A percentile compares a stretch with the other conserved stretches of the same genome.
Evolutionary conservation across 306 rosid genomes (phyloP).

Genomic region (Sindora glabra): DNA sequence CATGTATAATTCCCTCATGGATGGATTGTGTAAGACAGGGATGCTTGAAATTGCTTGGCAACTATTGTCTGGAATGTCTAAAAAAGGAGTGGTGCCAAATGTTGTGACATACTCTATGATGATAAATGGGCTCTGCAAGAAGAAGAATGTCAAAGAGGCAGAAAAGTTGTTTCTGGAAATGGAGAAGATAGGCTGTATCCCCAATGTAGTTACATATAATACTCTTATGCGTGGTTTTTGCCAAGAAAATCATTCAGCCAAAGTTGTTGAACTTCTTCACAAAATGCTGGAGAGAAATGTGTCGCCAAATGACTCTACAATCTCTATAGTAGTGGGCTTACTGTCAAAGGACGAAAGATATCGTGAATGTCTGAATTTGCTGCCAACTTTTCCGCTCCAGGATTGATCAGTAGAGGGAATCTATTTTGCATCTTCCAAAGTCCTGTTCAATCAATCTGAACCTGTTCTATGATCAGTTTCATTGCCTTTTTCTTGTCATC

Average conservation of each 20-base stretch:
- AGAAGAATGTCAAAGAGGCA: constrained; percentile 30
- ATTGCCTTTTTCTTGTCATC: too few relatives aligned
- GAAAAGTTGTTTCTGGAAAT: constrained; percentile 27
- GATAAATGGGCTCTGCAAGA: constrained; percentile 38
- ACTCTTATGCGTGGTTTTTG: constrained; percentile 32
- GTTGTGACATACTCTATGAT: constrained; percentile 27
- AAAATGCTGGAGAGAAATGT: constrained; percentile 24
- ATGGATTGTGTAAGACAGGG: constrained; percentile 24
- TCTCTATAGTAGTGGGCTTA: constrained; percentile 24
- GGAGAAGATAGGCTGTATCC: constrained; percentile 36
- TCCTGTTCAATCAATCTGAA: not conserved
- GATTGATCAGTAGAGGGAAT: not conserved
- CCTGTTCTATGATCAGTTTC: not conserved
- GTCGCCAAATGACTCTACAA: constrained; percentile 26
- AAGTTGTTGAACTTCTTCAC: constrained; percentile 43
- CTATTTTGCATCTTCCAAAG: not conserved
- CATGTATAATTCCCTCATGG: constrained; percentile 11
- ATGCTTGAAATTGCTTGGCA: constrained; percentile 31
- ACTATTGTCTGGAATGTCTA: constrained; percentile 15
- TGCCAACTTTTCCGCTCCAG: constrained; percentile 29
- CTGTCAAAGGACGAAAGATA: constrained; percentile 26
- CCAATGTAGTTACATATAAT: constrained; percentile 22
- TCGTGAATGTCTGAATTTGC: constrained; percentile 24
- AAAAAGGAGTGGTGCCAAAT: constrained; percentile 15
- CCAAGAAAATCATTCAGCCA: constrained; percentile 15